These are phyloP conservation scores for Silene vulgaris DNA, from an alignment of 179 eudicot genomes.

Conservation along the genomic window DNA sequence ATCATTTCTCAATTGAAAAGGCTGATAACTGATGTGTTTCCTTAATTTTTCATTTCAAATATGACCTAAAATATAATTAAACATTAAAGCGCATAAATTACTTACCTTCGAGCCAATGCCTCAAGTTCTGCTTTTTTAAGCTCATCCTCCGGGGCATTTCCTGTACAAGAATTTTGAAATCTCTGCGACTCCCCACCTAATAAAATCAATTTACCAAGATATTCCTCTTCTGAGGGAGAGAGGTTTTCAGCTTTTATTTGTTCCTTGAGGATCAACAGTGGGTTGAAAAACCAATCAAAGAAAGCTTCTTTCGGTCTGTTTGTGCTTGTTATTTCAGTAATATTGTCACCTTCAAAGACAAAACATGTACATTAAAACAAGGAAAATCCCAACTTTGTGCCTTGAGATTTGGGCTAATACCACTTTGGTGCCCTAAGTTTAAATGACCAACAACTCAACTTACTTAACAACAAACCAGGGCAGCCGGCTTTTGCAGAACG, in stretches of 20 bases:
- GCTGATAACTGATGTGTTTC: background rate
- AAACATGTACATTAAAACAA: background rate
- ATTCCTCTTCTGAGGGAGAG: constrained; percentile 57
- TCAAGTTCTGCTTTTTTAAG: constrained; percentile 70
- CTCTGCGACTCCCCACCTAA: constrained; percentile 52
- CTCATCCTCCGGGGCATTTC: constrained; percentile 51
- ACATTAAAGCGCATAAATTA: background rate
- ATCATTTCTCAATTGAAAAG: background rate
- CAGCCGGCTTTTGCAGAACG: constrained; percentile 74
- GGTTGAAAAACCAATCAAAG: constrained; percentile 84
- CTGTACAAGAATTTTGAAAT: constrained; percentile 37
- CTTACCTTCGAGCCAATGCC: constrained; percentile 88
- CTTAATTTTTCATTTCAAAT: background rate
- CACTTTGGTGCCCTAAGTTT: background rate
- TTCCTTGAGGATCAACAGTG: constrained; percentile 75
- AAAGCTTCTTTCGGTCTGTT: constrained; percentile 74
- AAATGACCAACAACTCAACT: constrained; percentile 17
- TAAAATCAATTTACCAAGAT: constrained; percentile 60
- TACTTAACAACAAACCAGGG: constrained; percentile 65
- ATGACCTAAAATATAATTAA: background rate
- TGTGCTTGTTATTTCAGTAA: constrained; percentile 65
- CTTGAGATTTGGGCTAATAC: background rate
- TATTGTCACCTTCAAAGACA: constrained; percentile 53
- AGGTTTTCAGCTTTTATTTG: constrained; percentile 79
- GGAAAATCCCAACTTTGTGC: background rate